A percentile compares a stretch with the other conserved stretches of the same genome.
phyloP scores from a whole-genome alignment of 306 rosid species.

The Vigna hirtella region DNA sequence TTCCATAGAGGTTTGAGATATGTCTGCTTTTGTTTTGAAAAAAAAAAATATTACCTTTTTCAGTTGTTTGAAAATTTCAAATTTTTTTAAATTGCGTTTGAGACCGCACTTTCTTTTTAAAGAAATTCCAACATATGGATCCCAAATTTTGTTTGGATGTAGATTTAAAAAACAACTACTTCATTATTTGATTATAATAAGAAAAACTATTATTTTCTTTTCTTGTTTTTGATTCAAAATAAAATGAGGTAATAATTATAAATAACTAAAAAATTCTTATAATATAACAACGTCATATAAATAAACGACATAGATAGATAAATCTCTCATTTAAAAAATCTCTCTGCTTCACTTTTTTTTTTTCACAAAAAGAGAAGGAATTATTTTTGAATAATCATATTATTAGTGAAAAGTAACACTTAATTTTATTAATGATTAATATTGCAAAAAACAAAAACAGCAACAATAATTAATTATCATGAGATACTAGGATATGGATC shows the following conservation, averaged over 20 bases:
- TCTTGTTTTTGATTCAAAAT: neutral
- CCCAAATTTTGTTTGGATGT: neutral
- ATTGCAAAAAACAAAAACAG: too few species aligned
- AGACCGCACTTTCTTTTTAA: neutral
- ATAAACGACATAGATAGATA: neutral
- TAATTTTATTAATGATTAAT: too few species aligned
- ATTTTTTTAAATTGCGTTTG: too few species aligned
- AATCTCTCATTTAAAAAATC: neutral
- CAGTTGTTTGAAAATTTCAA: too few species aligned
- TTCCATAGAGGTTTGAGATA: neutral
- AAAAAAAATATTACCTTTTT: neutral
- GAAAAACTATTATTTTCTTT: neutral
- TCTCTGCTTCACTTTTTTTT: neutral
- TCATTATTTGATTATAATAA: too few species aligned
- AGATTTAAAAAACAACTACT: too few species aligned
- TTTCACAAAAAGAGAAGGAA: neutral
- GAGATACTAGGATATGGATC: constrained; percentile 12
- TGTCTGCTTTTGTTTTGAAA: neutral
- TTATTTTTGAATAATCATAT: neutral
- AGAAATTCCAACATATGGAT: neutral
- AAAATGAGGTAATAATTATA: neutral
- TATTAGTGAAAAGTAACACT: too few species aligned
- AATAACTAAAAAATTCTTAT: neutral
- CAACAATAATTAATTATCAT: constrained; percentile 9
- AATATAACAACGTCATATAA: neutral